Evolutionary conservation across 176 grass and related monocot species (phyloP), one percentile per base, ranked within the genome.

Genomic region (Zoysia pacifica): DNA sequence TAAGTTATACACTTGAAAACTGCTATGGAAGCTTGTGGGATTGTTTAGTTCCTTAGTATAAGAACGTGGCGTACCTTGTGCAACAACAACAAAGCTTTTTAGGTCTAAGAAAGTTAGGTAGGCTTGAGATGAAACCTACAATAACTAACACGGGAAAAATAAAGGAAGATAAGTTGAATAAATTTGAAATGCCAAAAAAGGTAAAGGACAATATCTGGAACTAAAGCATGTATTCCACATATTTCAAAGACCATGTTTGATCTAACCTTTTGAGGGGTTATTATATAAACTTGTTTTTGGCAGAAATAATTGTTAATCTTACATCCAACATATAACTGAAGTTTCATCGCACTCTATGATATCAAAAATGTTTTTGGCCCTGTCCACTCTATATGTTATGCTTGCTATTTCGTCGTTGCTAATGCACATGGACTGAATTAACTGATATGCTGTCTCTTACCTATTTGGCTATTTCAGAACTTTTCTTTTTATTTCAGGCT

Each of bases 401-500:
- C 19, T 51, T 82, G 11, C 12, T 78, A n/a, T 38, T 74, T 73
- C 67, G 67, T 83, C 12, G 39, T 74, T 43, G 28, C 14, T 46
- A 78, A 50, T 53, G 9, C 13, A 78, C 50, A 77, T 64, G 42
- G 19, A 77, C 54, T 40, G 7, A 65, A 38, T 49, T 35, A 19
- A 48, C 11, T 77, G 45, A 11, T 37, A 76, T 65, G 39, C n/a
- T 2, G 36, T 67, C 14, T 75, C n/a, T 18, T 39, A 52, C 20
- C 38, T 63, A 65, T 28, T 28, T 28, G 28, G 28, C 28, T 28
- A 28, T 68, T 79, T 2, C 12, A 59, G 44, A 69, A 28, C 28
- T 28, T 36, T 28, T 36, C 3, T 58, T 72, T 68, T 74, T 69
- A 87, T 82, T 86, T 74, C 71, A 99, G 97, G 97, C 40, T 99